These are phyloP conservation scores for Hansfordia pulvinata DNA, from an alignment of 2,329 filamentous ascomycete genomes.

Conservation along the genomic window DNA sequence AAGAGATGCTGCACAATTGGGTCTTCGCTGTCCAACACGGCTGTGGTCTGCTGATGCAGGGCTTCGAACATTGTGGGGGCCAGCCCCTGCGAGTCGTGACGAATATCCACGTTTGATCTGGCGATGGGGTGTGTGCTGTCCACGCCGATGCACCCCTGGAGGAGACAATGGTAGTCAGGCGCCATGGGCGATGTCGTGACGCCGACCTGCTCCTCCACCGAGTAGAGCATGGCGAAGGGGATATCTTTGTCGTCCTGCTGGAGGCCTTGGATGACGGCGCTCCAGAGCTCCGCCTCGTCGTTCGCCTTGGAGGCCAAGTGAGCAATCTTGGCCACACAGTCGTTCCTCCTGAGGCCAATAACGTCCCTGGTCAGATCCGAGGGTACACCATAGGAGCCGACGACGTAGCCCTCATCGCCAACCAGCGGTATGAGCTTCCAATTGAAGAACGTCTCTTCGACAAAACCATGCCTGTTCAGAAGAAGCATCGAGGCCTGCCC, in stretches of 20 bases:
- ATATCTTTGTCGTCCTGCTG: constrained; percentile 13
- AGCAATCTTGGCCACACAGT: constrained; percentile 21
- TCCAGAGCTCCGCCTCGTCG: constrained; percentile 19
- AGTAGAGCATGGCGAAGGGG: constrained; percentile 18
- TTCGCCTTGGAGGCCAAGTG: constrained; percentile 15
- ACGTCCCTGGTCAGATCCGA: constrained; percentile 18
- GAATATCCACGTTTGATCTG: constrained; percentile 7
- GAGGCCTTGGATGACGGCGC: constrained; percentile 10
- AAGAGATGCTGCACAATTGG: constrained; percentile 5
- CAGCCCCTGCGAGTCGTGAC: constrained; percentile 8
- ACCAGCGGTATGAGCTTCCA: constrained; percentile 27
- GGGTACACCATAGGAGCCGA: constrained; percentile 9
- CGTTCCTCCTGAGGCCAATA: constrained; percentile 19
- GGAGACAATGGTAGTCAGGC: constrained; percentile 7
- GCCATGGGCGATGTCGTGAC: constrained; percentile 4
- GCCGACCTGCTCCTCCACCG: constrained; percentile 11
- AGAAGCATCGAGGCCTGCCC: constrained; percentile 14
- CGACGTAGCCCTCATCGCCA: constrained; percentile 20
- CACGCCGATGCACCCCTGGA: constrained; percentile 9
- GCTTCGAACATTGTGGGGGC: constrained; percentile 10
- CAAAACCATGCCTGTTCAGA: constrained; percentile 18
- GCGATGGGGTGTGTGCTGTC: constrained; percentile 5
- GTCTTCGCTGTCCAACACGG: constrained; percentile 8
- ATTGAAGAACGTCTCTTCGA: constrained; percentile 26
- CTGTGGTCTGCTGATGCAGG: constrained; percentile 5